Conservation (phyloP, 345 rosid genomes). For the Carallia pectinifolia region DNA sequence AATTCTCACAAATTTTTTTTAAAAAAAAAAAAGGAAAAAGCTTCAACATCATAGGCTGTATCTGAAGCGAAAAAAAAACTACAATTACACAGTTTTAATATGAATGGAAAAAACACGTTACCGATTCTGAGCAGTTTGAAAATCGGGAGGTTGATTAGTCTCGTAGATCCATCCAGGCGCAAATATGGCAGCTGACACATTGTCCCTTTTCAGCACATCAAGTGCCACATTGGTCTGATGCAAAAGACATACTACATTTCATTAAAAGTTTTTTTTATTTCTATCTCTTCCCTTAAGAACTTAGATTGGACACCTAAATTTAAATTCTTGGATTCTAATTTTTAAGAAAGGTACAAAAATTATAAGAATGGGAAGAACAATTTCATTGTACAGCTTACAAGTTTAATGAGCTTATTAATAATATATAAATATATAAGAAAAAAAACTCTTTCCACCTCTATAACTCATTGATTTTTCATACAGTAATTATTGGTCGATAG, state of each 20-base stretch:
- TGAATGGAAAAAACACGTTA: slow-evolving; percentile 26
- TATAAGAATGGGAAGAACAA: too few species aligned
- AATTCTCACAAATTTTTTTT: too few species aligned
- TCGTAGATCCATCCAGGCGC: slow-evolving; percentile 95
- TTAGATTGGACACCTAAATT: not conserved
- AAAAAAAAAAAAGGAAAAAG: too few species aligned
- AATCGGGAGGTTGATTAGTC: slow-evolving; percentile 72
- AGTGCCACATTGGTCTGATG: slow-evolving; percentile 70
- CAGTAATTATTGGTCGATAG: too few species aligned
- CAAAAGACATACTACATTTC: slow-evolving; percentile 13
- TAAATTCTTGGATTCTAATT: not conserved
- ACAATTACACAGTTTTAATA: too few species aligned
- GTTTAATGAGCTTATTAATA: too few species aligned
- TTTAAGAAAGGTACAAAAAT: not conserved
- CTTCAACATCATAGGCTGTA: too few species aligned
- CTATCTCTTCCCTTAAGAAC: too few species aligned
- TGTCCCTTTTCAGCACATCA: slow-evolving; percentile 57
- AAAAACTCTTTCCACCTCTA: too few species aligned
- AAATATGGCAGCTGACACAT: slow-evolving; percentile 79
- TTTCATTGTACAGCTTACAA: too few species aligned
- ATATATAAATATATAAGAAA: too few species aligned
- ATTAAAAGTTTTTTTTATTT: not conserved
- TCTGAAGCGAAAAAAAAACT: not conserved
- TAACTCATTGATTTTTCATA: too few species aligned
- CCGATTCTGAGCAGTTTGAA: slow-evolving; percentile 77